Evolutionary conservation across 768 basidiomycete genomes (phyloP), one percentile per base, ranked within the genome.

Genomic region (Mycena metata): DNA sequence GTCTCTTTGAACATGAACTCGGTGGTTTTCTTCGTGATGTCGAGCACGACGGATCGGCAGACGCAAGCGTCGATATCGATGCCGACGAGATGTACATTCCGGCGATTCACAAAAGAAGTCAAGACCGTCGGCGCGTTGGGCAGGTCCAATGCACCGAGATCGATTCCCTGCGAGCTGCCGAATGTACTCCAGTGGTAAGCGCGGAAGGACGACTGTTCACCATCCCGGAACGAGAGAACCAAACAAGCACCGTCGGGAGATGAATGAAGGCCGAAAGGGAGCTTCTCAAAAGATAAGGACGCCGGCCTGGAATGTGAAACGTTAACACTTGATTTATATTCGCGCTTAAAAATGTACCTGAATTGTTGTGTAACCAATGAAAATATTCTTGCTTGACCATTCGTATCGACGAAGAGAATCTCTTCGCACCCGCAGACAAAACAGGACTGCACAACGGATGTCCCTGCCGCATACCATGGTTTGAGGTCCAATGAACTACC

Each of bases 151-250:
- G 35, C 19, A n/a, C 79, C 72, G 1, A 88, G 72, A 3, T 47
- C 41, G n/a, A 83, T 84, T 21, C 88, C 89, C 15, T 78, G 72
- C 0, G 81, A 78, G 0, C 86, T 83, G 3, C 89, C 90, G 64
- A 90, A 89, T 1, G 87, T 86, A 12, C 77, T 78, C 86, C 85
- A 88, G 70, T 90, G 90, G 69, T 85, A 88, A 0, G 83, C 83
- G 2, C 77, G 80, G 6, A 86, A 54, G 50, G 57, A 42, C 5
- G 65, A 35, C 30, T 69, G 33, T 23, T 71, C 51, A 15, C 73
- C 75, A 39, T 72, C 57, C 1, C 58, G 55, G 45, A 81, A 77
- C 8, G 79, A 69, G 2, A 80, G 74, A 24, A 89, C 41, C 21
- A 90, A 72, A 69, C 88, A 89, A 23, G 88, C 79, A 0, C 86